Percentiles rank a stretch among this genome's conserved stretches.
These are phyloP conservation scores for Austropuccinia psidii DNA, from an alignment of 1,284 basidiomycete genomes.

Conservation along the genomic window DNA sequence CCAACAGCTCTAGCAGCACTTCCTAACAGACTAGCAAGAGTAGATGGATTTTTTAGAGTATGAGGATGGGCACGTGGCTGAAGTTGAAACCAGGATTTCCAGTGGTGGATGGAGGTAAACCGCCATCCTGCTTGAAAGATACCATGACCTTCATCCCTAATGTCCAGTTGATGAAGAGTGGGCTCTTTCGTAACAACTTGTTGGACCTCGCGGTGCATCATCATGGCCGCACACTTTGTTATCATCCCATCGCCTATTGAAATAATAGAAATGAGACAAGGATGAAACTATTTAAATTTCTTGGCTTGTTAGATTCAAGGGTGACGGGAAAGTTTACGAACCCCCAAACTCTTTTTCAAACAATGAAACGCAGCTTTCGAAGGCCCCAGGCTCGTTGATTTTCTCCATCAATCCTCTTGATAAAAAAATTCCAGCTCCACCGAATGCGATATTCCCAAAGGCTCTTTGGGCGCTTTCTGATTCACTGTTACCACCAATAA, in stretches of 20 bases:
- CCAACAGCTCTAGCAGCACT: conserved; percentile 40
- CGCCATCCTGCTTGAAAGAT: conserved; percentile 43
- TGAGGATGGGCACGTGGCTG: conserved; percentile 14
- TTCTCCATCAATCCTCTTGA: conserved; percentile 38
- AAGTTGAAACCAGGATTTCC: conserved; percentile 38
- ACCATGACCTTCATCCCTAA: conserved; percentile 42
- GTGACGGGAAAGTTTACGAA: background rate
- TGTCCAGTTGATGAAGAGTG: conserved; percentile 43
- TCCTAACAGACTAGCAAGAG: conserved; percentile 40
- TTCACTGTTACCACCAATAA: conserved; percentile 41
- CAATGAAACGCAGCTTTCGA: conserved; percentile 29
- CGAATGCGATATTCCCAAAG: conserved; percentile 41
- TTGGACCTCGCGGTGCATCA: conserved; percentile 37
- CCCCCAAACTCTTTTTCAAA: conserved; percentile 25
- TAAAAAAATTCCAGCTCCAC: conserved; percentile 41
- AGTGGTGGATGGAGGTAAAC: conserved; percentile 42
- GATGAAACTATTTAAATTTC: conserved; percentile 37
- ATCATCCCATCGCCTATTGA: conserved; percentile 42
- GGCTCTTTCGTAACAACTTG: conserved; percentile 39
- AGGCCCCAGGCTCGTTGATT: conserved; percentile 40
- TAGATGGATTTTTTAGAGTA: conserved; percentile 31
- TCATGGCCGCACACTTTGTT: conserved; percentile 41
- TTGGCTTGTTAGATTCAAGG: background rate
- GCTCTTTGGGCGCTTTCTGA: conserved; percentile 37
- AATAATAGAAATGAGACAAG: background rate